phyloP scores from a whole-genome alignment of 139 green algal species.

The Chlamydomonas sp. region DNA sequence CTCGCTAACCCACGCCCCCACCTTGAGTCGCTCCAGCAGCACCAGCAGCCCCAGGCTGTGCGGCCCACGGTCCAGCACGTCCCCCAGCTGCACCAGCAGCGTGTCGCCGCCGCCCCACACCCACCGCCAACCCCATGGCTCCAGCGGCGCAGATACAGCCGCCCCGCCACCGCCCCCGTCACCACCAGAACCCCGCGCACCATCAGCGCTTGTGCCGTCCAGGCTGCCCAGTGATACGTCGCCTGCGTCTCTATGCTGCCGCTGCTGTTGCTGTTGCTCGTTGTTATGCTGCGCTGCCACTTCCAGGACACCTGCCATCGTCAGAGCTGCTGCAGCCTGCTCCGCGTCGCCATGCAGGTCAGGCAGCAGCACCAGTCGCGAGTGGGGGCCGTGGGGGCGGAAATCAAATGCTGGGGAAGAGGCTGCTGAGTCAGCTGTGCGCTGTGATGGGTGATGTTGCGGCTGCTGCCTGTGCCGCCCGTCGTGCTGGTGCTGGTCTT shows the following conservation, averaged over 20 bases:
- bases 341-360: conserved; percentile 19
- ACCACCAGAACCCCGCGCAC: background rate
- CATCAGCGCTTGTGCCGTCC: background rate
- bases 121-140: background rate
- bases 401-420: too few relatives aligned
- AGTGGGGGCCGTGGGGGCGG: too few relatives aligned
- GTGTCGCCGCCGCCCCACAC: conserved; percentile 10
- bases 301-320: background rate
- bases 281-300: background rate
- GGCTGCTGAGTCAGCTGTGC: too few relatives aligned
- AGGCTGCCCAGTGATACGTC: too few relatives aligned
- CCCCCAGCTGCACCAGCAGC: conserved; percentile 45
- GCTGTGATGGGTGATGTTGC: too few relatives aligned
- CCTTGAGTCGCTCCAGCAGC: conserved; percentile 36
- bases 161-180: background rate
- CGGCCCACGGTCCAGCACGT: conserved; percentile 49
- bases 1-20: background rate
- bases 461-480: too few relatives aligned
- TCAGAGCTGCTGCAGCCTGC: conserved; percentile 3
- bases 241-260: background rate
- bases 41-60: conserved; percentile 40
- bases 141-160: background rate
- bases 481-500: too few relatives aligned
- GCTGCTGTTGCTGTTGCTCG: background rate
- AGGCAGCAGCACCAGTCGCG: conserved; percentile 14